phyloP scores from a whole-genome alignment of 805 yeast species.

The Kodamaea laetipori region DNA sequence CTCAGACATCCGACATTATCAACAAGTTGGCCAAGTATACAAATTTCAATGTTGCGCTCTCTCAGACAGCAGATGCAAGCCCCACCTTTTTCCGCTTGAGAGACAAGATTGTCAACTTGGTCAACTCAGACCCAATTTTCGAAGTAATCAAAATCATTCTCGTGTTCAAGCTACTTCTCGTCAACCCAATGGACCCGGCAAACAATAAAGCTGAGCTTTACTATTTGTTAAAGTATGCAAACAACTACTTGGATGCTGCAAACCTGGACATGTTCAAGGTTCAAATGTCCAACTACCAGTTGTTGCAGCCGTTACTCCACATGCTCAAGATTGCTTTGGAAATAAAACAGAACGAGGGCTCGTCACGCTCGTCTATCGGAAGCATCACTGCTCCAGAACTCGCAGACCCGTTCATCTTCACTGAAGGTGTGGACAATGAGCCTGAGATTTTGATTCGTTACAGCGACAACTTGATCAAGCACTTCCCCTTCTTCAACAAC shows the following conservation, averaged over 20 bases:
- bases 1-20: conserved; percentile 5
- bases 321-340: conserved; percentile 26
- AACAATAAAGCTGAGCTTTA: conserved; percentile 22
- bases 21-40: conserved; percentile 13
- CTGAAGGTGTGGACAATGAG: conserved; percentile 14
- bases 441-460: conserved; percentile 18
- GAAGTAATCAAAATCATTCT: conserved; percentile 19
- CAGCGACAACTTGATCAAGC: conserved; percentile 26
- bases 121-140: conserved; percentile 14
- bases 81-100: conserved; percentile 11
- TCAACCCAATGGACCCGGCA: conserved; percentile 21
- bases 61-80: not conserved
- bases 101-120: conserved; percentile 7
- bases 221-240: conserved; percentile 20
- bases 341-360: conserved; percentile 15
- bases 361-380: not conserved
- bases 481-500: conserved; percentile 31
- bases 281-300: conserved; percentile 31
- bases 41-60: conserved; percentile 15
- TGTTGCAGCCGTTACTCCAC: conserved; percentile 35
- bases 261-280: conserved; percentile 24
- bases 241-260: conserved; percentile 13
- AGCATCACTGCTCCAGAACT: too few relatives aligned
- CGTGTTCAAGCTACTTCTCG: conserved; percentile 25
- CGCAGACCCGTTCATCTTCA: not conserved